A percentile compares a stretch with the other conserved stretches of the same genome.
Evolutionary conservation across 257 asterid species (phyloP).

Genomic region (Solanum infundibuliforme): DNA sequence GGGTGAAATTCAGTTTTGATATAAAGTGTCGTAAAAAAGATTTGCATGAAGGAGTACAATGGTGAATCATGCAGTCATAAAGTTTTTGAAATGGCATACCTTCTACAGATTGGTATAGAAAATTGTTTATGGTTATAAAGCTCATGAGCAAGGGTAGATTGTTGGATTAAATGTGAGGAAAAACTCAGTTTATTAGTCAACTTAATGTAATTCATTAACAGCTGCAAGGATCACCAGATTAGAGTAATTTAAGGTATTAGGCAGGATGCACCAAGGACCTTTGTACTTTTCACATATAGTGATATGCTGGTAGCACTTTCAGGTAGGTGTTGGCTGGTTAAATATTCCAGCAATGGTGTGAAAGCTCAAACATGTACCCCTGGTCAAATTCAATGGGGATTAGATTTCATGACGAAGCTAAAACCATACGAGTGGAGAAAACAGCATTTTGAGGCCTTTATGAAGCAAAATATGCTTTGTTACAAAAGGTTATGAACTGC

Average conservation of each 20-base stretch:
- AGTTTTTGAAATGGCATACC: background rate
- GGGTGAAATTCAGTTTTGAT: background rate
- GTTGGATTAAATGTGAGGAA: background rate
- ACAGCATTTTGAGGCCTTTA: background rate
- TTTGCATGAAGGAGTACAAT: background rate
- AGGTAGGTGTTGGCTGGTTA: background rate
- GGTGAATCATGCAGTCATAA: background rate
- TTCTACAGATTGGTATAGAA: background rate
- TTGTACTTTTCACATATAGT: background rate
- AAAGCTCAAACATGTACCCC: background rate
- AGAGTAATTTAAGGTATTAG: background rate
- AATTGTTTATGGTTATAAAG: background rate
- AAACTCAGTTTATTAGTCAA: background rate
- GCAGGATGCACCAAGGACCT: background rate
- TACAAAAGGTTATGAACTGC: background rate
- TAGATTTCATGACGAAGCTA: background rate
- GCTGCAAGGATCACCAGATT: background rate
- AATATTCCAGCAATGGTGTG: background rate
- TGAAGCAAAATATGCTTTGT: background rate
- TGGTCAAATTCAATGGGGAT: background rate
- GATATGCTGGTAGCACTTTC: background rate
- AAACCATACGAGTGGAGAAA: background rate
- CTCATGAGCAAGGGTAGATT: background rate
- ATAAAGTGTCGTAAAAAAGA: background rate
- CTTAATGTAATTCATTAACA: background rate